Percentiles rank a stretch among this genome's conserved stretches.
Evolutionary conservation across 208 protist species (phyloP).

Genomic region (Trypanosoma rangeli): DNA sequence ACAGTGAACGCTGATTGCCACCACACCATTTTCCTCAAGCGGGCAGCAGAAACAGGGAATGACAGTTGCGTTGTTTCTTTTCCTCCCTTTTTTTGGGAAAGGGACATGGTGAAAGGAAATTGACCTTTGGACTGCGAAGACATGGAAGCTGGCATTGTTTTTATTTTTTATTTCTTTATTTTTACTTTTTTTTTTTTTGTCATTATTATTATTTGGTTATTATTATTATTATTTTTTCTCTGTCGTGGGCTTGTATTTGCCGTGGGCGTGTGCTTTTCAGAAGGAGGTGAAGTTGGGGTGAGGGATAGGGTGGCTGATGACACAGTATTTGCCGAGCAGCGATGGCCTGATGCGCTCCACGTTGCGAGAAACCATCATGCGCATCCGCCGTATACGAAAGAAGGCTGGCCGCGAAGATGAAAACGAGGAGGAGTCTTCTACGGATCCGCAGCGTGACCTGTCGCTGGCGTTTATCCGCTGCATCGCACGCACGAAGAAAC

Average conservation of each 20-base stretch:
- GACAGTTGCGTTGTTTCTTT: not conserved
- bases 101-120: not conserved
- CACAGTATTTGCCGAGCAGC: conserved; percentile 51
- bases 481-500: conserved; percentile 45
- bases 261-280: not conserved
- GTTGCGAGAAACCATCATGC: conserved; percentile 71
- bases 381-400: conserved; percentile 52
- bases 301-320: conserved; percentile 14
- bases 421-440: conserved; percentile 31
- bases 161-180: conserved; percentile 13
- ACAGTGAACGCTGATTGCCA: not conserved
- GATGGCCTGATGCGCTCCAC: conserved; percentile 68
- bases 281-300: not conserved
- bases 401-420: conserved; percentile 59
- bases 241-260: not conserved
- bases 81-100: not conserved
- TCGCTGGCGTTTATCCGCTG: conserved; percentile 45
- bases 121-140: not conserved
- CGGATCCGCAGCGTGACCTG: conserved; percentile 60
- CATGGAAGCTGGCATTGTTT: not conserved
- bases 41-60: not conserved
- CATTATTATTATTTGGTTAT: not conserved
- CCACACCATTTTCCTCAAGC: not conserved
- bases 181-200: not conserved
- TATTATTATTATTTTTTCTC: not conserved